phyloP scores from a whole-genome alignment of 2,329 filamentous ascomycete species.

The Verticillium zaregamsianum region DNA sequence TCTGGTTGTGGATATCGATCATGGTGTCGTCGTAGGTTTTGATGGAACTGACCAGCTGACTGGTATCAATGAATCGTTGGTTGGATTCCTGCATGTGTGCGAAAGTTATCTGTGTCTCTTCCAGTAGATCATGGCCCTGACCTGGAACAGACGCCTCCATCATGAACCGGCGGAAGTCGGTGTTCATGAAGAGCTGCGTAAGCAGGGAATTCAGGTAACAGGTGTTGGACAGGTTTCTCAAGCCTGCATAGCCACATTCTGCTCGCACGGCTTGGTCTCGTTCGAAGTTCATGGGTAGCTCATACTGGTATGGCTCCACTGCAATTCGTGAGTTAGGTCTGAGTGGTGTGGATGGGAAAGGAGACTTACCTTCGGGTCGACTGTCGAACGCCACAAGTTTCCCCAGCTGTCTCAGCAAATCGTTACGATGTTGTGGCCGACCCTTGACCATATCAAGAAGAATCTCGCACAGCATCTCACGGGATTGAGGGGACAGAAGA shows the following conservation, averaged over 20 bases:
- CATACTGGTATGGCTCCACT: conserved; percentile 52
- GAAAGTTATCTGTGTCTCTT: conserved; percentile 78
- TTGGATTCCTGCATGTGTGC: conserved; percentile 80
- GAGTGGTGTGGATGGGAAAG: not conserved
- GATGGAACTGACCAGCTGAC: conserved; percentile 68
- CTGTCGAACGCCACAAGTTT: conserved; percentile 41
- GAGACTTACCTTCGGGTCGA: conserved; percentile 7
- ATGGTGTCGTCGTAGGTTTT: conserved; percentile 75
- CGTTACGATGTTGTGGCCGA: conserved; percentile 40
- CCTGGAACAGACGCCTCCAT: conserved; percentile 56
- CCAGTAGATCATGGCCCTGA: conserved; percentile 59
- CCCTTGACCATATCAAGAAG: conserved; percentile 53
- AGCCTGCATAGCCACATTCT: conserved; percentile 76
- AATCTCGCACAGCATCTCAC: conserved; percentile 57
- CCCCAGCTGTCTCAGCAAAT: conserved; percentile 47
- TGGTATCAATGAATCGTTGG: conserved; percentile 68
- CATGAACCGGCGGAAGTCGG: conserved; percentile 81
- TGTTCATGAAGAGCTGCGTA: conserved; percentile 95
- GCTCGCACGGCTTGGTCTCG: conserved; percentile 66
- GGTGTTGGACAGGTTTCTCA: conserved; percentile 91
- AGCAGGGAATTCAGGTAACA: conserved; percentile 96
- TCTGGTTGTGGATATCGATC: conserved; percentile 86
- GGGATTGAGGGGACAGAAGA: conserved; percentile 50
- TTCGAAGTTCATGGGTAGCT: conserved; percentile 60
- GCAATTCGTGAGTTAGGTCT: not conserved